Base-by-base conservation (phyloP, 2,329 filamentous ascomycete genomes). In the Cladosporium sp. region DNA sequence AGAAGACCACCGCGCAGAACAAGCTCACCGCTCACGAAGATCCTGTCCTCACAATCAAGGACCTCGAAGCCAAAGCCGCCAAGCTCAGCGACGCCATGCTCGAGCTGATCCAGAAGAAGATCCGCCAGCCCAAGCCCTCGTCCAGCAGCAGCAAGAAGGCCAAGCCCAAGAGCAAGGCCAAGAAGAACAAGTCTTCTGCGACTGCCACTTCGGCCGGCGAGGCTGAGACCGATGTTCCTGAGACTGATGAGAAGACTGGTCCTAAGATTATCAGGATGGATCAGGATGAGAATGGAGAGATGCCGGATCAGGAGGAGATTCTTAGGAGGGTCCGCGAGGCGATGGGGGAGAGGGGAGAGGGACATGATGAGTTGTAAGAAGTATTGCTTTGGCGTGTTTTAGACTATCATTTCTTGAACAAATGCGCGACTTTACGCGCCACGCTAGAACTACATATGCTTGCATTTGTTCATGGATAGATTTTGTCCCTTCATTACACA, bases 21-120 rank as follows among this genome's bases (percentile, higher is more conserved):
- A 88, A 87, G 70, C 86, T 97, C 3, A 80, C 84, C 18, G 79
- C 83, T 1, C 88, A 88, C 2, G 91, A 92, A 11, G 88, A 98
- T 70, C 91, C 92, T 0, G 88, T 89, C 7, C 82, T 97, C 10
- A 84, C 89, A 0, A 81, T 88, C 69, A 88, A 89, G 73, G 93
- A 97, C 30, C 78, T 97, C 32, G 81, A 87, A 65, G 83, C 82
- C 26, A 90, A 89, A 77, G 84, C 88, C 18, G 86, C 88, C 72
- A 86, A 91, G 75, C 84, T 98, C 7, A 87, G 90, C 75, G 88
- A 91, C 75, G 86, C 84, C 5, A 86, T 87, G 71, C 85, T 89
- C 76, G 87, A 92, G 26, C 83, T 93, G 58, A 84, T 92, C 63
- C 86, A 89, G 81, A 90, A 88, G 81, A 86, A 86, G 64, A 86